A percentile compares a stretch with the other conserved stretches of the same genome.
Evolutionary conservation across 257 asterid genomes (phyloP).

Genomic region (Eustoma russellianum): DNA sequence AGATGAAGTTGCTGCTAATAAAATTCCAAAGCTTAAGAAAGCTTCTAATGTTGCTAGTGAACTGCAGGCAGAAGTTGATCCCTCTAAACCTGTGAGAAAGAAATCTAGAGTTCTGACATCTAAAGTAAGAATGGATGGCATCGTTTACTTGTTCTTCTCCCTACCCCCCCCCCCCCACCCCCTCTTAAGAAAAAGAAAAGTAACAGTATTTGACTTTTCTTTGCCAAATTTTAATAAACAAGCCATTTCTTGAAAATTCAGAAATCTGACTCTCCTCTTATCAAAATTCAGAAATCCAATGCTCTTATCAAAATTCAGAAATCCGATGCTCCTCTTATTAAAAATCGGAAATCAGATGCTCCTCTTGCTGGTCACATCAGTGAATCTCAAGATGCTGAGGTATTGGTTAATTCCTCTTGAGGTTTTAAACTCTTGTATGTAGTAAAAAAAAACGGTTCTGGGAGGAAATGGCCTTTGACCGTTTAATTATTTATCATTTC

Average conservation of each 20-base stretch:
- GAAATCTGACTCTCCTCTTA: no score
- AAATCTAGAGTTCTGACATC: conserved; percentile 41
- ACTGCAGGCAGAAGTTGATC: conserved; percentile 33
- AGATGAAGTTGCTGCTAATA: conserved; percentile 39
- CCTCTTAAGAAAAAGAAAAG: no score
- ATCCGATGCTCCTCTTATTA: no score
- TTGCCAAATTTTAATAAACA: neutral
- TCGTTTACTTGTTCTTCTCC: conserved; percentile 8
- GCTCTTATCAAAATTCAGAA: no score
- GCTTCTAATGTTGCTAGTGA: conserved; percentile 33
- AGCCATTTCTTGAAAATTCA: conserved; percentile 35
- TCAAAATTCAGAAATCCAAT: no score
- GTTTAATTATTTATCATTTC: no score
- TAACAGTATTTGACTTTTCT: no score
- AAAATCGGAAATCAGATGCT: conserved; percentile 16
- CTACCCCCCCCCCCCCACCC: no score
- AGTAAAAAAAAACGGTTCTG: no score
- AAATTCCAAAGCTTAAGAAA: conserved; percentile 47
- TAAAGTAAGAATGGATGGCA: conserved; percentile 35
- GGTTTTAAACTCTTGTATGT: no score
- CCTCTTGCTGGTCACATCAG: conserved; percentile 28
- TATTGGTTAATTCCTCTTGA: conserved; percentile 7
- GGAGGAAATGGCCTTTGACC: no score
- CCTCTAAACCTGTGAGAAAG: conserved; percentile 34
- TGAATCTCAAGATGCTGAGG: conserved; percentile 57